These are phyloP conservation scores for Psilocybe azurescens DNA, from an alignment of 768 basidiomycete species.

Conservation along the genomic window DNA sequence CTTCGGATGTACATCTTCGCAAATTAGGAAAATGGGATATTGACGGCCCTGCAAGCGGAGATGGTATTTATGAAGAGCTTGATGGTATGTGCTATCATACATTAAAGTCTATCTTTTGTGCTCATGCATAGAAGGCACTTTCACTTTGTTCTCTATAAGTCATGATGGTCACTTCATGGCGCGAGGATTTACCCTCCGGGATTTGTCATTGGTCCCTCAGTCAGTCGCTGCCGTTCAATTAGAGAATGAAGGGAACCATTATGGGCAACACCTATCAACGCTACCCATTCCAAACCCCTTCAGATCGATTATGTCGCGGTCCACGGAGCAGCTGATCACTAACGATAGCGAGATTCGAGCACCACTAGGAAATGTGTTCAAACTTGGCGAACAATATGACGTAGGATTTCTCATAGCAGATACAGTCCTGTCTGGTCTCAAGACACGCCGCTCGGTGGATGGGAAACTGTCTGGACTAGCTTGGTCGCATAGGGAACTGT, in stretches of 20 bases:
- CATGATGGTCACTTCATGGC: conserved; percentile 49
- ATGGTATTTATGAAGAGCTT: conserved; percentile 49
- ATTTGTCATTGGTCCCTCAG: conserved; percentile 16
- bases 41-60: conserved; percentile 49
- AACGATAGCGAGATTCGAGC: conserved; percentile 18
- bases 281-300: conserved; percentile 62
- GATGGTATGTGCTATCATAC: conserved; percentile 47
- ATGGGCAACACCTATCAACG: conserved; percentile 39
- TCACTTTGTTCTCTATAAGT: conserved; percentile 47
- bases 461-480: conserved; percentile 42
- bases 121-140: conserved; percentile 32
- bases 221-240: conserved; percentile 21
- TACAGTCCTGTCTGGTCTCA: conserved; percentile 26
- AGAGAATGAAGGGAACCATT: conserved; percentile 32
- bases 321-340: conserved; percentile 47
- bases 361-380: conserved; percentile 10
- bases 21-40: conserved; percentile 61
- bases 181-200: conserved; percentile 43
- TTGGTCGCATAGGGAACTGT: conserved; percentile 52
- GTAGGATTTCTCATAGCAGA: conserved; percentile 27
- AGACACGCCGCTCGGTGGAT: conserved; percentile 28
- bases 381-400: conserved; percentile 27
- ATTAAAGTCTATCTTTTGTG: not conserved
- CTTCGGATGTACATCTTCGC: conserved; percentile 43
- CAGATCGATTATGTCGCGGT: conserved; percentile 56